A percentile compares a stretch with the other conserved stretches of the same genome.
These are phyloP conservation scores for Aquanectria penicillioides DNA, from an alignment of 2,329 filamentous ascomycete species.

Conservation along the genomic window DNA sequence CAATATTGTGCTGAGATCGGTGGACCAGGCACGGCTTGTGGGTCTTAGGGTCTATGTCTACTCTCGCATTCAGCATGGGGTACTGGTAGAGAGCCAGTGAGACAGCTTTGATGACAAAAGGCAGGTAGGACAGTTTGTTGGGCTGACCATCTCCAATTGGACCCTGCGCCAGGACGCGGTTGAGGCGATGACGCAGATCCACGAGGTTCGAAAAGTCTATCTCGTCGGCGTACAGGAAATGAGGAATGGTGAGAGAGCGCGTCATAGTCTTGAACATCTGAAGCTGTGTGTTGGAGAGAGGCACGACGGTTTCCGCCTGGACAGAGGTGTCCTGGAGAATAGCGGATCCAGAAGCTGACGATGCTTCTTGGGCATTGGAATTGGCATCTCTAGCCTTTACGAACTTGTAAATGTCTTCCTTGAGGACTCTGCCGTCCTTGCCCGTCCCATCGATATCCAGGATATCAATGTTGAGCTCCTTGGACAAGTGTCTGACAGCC, in stretches of 20 bases:
- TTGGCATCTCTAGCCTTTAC: constrained; percentile 62
- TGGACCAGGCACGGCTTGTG: constrained; percentile 80
- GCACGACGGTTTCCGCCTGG: constrained; percentile 74
- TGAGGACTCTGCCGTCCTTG: constrained; percentile 88
- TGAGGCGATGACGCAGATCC: constrained; percentile 78
- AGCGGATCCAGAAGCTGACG: constrained; percentile 34
- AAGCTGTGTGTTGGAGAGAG: constrained; percentile 81
- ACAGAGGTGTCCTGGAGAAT: constrained; percentile 45
- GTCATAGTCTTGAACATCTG: constrained; percentile 99
- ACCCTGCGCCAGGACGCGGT: constrained; percentile 63
- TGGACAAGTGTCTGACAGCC: constrained; percentile 88
- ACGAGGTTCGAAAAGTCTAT: constrained; percentile 83
- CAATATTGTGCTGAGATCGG: constrained; percentile 91
- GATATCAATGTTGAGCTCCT: constrained; percentile 82
- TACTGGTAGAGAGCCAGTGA: constrained; percentile 84
- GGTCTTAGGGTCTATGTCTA: constrained; percentile 68
- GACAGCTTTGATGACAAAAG: constrained; percentile 95
- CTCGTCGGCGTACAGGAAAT: constrained; percentile 95
- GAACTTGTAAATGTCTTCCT: constrained; percentile 87
- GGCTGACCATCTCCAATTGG: constrained; percentile 58
- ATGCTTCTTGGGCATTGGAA: constrained; percentile 28
- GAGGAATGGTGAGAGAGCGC: constrained; percentile 86
- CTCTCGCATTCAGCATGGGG: constrained; percentile 86
- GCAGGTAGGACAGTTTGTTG: constrained; percentile 85
- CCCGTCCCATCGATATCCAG: constrained; percentile 84